phyloP scores from a whole-genome alignment of 1,284 basidiomycete species.

The Fomes fomentarius region DNA sequence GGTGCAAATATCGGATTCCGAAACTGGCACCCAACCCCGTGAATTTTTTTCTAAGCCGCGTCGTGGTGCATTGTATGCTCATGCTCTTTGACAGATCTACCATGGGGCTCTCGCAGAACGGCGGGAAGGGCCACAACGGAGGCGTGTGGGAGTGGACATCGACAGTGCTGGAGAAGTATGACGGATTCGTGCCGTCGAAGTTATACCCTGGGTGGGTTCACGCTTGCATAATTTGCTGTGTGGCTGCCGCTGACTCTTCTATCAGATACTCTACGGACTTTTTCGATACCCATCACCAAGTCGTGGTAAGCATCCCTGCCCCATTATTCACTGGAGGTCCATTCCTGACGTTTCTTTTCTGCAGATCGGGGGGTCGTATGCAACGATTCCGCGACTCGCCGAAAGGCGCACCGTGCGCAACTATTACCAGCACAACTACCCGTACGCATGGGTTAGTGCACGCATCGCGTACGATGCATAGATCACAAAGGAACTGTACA shows the following conservation, averaged over 20 bases:
- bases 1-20: constrained; percentile 86
- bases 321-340: neutral
- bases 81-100: constrained; percentile 52
- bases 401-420: constrained; percentile 79
- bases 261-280: constrained; percentile 84
- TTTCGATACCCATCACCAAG: constrained; percentile 83
- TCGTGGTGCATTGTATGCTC: neutral
- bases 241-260: constrained; percentile 11
- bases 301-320: constrained; percentile 65
- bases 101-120: constrained; percentile 49
- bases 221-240: neutral
- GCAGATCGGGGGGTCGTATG: constrained; percentile 90
- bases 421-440: constrained; percentile 83
- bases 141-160: constrained; percentile 99
- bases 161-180: constrained; percentile 70
- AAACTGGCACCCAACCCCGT: constrained; percentile 95
- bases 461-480: constrained; percentile 70
- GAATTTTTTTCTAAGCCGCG: constrained; percentile 36
- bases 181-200: constrained; percentile 76
- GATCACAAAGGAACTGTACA: too few species aligned
- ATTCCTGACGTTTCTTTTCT: constrained; percentile 3
- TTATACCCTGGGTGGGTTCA: constrained; percentile 78
- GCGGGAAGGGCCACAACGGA: constrained; percentile 79
- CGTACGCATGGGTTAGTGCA: constrained; percentile 74
- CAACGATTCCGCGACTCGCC: constrained; percentile 82